Evolutionary conservation across 768 basidiomycete genomes (phyloP), one percentile per base, ranked within the genome.

Genomic region (Mycena galopus): DNA sequence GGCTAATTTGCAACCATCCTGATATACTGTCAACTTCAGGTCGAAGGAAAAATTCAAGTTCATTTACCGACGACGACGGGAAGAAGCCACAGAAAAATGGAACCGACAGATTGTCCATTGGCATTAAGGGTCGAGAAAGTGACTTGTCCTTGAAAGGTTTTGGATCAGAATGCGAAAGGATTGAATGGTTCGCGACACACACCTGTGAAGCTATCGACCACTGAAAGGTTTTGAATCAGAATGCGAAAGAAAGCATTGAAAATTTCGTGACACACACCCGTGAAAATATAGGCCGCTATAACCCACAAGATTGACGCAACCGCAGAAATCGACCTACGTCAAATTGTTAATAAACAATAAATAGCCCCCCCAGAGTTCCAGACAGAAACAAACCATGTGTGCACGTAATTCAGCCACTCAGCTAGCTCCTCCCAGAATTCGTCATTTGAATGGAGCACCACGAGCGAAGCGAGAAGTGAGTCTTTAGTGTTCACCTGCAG

Each of bases 1-100:
- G 86, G 3, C 83, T 82, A 12, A 87, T 78, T 53, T 82, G 78
- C 23, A 88, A 75, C 86, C 86, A 87, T 2, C 86, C 85, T 14
- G 83, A 21, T 85, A 81, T 9, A 85, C 74, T 0, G 84, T 82
- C 8, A 86, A 50, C 14, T 83, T 84, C 84, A 88, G 78, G 19
- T 44, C 17, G 14, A 30, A 27, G 27, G 33, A n/a, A 39, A 39
- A 19, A 84, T 83, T 86, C 14, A 37, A 32, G 17, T 35, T 21
- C 10, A 62, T 17, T 39, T 60, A 73, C 72, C 72, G 21, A 73
- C 55, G 11, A 73, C 72, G n/a, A 73, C 39, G 27, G 72, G 72
- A 17, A 73, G 72, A 11, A 73, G 56, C 72, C 72, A 73, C 17
- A 73, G 39, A 29, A 73, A 68, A 53, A 73, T 61, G 11, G 84